phyloP scores from a whole-genome alignment of 73 alveolate genomes.

The Paramecium tetraurelia region DNA sequence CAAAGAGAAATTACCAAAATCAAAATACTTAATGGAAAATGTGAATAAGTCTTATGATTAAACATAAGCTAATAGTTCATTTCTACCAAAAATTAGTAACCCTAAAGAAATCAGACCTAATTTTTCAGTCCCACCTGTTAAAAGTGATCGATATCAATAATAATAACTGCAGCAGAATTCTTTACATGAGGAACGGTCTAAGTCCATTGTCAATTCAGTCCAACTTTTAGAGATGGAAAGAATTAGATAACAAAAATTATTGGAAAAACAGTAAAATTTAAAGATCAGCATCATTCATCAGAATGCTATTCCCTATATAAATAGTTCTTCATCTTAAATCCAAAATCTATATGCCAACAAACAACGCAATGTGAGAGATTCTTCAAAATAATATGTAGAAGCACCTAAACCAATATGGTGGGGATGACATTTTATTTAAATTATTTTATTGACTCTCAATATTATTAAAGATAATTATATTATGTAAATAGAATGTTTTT shows the following conservation, averaged over 20 bases:
- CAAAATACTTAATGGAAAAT: slow-evolving; percentile 29
- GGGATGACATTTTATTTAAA: background rate
- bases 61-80: background rate
- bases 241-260: background rate
- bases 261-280: background rate
- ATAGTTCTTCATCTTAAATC: slow-evolving; percentile 5
- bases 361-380: background rate
- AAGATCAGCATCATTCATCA: background rate
- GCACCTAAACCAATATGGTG: background rate
- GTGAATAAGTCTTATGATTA: slow-evolving; percentile 16
- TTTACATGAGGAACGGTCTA: background rate
- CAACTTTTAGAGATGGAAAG: background rate
- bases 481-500: background rate
- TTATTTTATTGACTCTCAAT: background rate
- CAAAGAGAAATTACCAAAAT: slow-evolving; percentile 51
- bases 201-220: background rate
- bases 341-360: background rate
- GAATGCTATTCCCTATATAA: slow-evolving; percentile 15
- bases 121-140: slow-evolving; percentile 20
- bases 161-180: background rate
- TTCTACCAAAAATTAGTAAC: background rate
- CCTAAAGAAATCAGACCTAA: background rate
- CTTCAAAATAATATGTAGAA: background rate
- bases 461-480: background rate
- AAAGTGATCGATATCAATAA: slow-evolving; percentile 20